Evolutionary conservation across 371 early-diverging fungal genomes (phyloP).

Genomic region (Apophysomyces trapeziformis): DNA sequence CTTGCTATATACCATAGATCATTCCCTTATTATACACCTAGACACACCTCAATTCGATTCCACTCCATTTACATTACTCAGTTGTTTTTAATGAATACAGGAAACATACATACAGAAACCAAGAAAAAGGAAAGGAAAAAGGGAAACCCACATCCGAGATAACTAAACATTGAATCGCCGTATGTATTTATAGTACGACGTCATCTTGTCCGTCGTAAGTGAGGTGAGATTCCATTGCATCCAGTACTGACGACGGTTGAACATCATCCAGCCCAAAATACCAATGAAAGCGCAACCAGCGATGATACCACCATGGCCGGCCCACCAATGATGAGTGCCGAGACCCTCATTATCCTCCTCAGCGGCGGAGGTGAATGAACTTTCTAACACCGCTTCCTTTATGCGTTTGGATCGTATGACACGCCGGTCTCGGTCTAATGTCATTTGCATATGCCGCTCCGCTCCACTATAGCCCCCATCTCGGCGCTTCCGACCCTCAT

Average conservation of each 20-base stretch:
- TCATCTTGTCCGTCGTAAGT: not conserved
- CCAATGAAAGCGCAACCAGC: slow-evolving; percentile 10
- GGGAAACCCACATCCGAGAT: not conserved
- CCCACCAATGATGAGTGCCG: not conserved
- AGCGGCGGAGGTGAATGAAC: not conserved
- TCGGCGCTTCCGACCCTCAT: slow-evolving; percentile 36
- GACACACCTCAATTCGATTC: too few species aligned
- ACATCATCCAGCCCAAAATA: slow-evolving; percentile 9
- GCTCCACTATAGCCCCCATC: slow-evolving; percentile 40
- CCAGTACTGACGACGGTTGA: slow-evolving; percentile 7
- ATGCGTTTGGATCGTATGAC: slow-evolving; percentile 26
- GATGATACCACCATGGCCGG: not conserved
- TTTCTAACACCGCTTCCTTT: slow-evolving; percentile 14
- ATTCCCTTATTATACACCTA: not conserved
- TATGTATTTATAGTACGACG: slow-evolving; percentile 7
- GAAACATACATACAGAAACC: too few species aligned
- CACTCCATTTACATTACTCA: too few species aligned
- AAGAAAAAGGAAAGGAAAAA: too few species aligned
- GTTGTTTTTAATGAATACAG: too few species aligned
- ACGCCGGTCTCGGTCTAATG: slow-evolving; percentile 37
- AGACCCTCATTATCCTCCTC: not conserved
- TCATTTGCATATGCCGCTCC: slow-evolving; percentile 36
- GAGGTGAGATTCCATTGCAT: not conserved
- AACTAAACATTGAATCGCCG: not conserved
- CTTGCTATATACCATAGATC: not conserved